These are phyloP conservation scores for Monilinia vaccinii-corymbosi DNA, from an alignment of 2,329 filamentous ascomycete genomes.

Conservation along the genomic window DNA sequence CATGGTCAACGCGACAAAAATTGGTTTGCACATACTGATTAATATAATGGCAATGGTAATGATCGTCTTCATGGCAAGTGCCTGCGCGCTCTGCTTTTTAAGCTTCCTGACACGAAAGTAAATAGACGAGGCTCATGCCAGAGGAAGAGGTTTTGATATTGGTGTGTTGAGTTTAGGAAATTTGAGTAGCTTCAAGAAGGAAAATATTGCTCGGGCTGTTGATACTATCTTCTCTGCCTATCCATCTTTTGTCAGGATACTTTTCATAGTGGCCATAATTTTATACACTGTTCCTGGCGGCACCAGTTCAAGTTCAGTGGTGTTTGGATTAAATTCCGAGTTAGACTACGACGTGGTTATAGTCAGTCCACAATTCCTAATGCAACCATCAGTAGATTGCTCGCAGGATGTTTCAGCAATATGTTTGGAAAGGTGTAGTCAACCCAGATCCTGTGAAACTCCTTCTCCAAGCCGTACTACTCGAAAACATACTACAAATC, in stretches of 20 bases:
- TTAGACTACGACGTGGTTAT: slow-evolving; percentile 20
- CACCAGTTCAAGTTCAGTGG: slow-evolving; percentile 17
- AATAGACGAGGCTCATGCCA: slow-evolving; percentile 38
- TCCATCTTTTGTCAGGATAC: slow-evolving; percentile 23
- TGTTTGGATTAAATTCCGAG: slow-evolving; percentile 17
- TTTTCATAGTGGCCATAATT: not conserved
- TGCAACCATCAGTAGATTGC: not conserved
- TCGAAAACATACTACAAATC: not conserved
- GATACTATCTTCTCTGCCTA: slow-evolving; percentile 17
- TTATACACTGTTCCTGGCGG: not conserved
- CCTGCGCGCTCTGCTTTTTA: slow-evolving; percentile 40
- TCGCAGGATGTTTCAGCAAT: slow-evolving; percentile 7
- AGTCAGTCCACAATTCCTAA: slow-evolving; percentile 15
- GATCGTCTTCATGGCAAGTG: slow-evolving; percentile 37
- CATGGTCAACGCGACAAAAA: slow-evolving; percentile 11
- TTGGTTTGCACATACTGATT: slow-evolving; percentile 36
- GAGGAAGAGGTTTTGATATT: slow-evolving; percentile 35
- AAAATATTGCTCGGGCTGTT: slow-evolving; percentile 14
- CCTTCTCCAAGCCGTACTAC: not conserved
- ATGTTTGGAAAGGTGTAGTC: slow-evolving; percentile 8
- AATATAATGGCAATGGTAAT: slow-evolving; percentile 40
- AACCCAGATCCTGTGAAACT: not conserved
- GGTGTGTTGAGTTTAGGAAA: slow-evolving; percentile 37
- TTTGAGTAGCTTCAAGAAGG: slow-evolving; percentile 20
- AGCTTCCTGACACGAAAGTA: slow-evolving; percentile 40